phyloP scores from a whole-genome alignment of 2,329 filamentous ascomycete genomes.

The Fusarium sp. region DNA sequence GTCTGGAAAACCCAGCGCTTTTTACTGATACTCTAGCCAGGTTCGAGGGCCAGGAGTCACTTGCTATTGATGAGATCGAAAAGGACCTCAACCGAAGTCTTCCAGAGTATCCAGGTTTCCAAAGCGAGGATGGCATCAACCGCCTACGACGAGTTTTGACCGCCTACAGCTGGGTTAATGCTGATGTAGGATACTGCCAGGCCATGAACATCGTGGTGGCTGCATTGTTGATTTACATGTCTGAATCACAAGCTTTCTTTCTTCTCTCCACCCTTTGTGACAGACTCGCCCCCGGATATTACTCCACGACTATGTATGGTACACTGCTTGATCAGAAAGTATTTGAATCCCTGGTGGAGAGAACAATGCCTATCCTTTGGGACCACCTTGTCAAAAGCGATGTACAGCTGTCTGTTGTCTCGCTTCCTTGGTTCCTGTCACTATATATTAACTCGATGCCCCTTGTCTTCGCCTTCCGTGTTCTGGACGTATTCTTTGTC shows the following conservation, averaged over 20 bases:
- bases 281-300: slow-evolving; percentile 93
- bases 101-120: slow-evolving; percentile 97
- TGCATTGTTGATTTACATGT: slow-evolving; percentile 98
- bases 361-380: slow-evolving; percentile 98
- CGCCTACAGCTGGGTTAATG: slow-evolving; percentile 97
- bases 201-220: slow-evolving; percentile 99
- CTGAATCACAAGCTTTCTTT: slow-evolving; percentile 95
- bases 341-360: slow-evolving; percentile 97
- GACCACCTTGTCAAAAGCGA: slow-evolving; percentile 97
- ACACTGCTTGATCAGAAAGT: slow-evolving; percentile 96
- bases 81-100: slow-evolving; percentile 97
- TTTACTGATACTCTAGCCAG: slow-evolving; percentile 88
- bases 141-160: slow-evolving; percentile 90
- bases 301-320: slow-evolving; percentile 99
- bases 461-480: slow-evolving; percentile 94
- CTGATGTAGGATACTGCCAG: slow-evolving; percentile 97
- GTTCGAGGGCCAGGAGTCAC: slow-evolving; percentile 85
- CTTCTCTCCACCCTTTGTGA: slow-evolving; percentile 92
- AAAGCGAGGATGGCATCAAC: slow-evolving; percentile 94
- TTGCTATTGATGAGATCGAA: slow-evolving; percentile 98
- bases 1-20: slow-evolving; percentile 85
- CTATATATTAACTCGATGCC: slow-evolving; percentile 99
- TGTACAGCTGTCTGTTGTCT: slow-evolving; percentile 96
- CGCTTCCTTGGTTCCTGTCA: slow-evolving; percentile 96
- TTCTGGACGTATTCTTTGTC: slow-evolving; percentile 97